Percentiles rank a stretch among this genome's conserved stretches.
phyloP scores from a whole-genome alignment of 1,284 basidiomycete species.

The Cryptococcus sp. region DNA sequence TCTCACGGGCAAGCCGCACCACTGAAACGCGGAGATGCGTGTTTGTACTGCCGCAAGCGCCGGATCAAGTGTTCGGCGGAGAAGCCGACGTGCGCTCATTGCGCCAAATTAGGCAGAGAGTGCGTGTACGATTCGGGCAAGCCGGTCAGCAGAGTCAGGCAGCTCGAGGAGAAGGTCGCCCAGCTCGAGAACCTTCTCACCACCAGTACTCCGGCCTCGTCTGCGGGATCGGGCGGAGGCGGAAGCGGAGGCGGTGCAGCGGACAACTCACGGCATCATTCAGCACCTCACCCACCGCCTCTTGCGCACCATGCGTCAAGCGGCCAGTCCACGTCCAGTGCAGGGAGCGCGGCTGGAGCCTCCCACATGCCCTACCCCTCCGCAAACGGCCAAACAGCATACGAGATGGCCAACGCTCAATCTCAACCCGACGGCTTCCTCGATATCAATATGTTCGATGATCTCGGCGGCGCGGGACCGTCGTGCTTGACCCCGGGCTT shows the following conservation, averaged over 20 bases:
- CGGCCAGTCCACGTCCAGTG: background rate
- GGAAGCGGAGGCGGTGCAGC: background rate
- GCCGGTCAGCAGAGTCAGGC: slow-evolving; percentile 44
- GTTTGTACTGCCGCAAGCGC: slow-evolving; percentile 48
- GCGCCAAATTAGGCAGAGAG: slow-evolving; percentile 37
- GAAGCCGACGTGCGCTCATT: slow-evolving; percentile 46
- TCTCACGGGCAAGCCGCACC: slow-evolving; percentile 14
- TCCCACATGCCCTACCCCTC: background rate
- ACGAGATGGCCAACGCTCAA: too few species aligned
- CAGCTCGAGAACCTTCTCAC: slow-evolving; percentile 38
- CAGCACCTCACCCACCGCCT: too few species aligned
- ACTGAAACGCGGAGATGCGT: slow-evolving; percentile 47
- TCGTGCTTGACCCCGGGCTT: background rate
- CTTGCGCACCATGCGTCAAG: background rate
- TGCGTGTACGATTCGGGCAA: slow-evolving; percentile 49
- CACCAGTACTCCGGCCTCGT: background rate
- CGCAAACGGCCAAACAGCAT: background rate
- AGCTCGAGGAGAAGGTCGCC: slow-evolving; percentile 47
- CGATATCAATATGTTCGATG: slow-evolving; percentile 22
- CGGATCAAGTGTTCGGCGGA: slow-evolving; percentile 45
- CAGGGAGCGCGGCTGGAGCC: too few species aligned
- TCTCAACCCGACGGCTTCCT: too few species aligned
- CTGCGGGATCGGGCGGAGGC: background rate
- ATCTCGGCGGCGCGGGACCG: background rate
- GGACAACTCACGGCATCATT: background rate